Percentiles rank a stretch among this genome's conserved stretches.
These are phyloP conservation scores for Microcera coccophila DNA, from an alignment of 2,329 filamentous ascomycete species.

Conservation along the genomic window DNA sequence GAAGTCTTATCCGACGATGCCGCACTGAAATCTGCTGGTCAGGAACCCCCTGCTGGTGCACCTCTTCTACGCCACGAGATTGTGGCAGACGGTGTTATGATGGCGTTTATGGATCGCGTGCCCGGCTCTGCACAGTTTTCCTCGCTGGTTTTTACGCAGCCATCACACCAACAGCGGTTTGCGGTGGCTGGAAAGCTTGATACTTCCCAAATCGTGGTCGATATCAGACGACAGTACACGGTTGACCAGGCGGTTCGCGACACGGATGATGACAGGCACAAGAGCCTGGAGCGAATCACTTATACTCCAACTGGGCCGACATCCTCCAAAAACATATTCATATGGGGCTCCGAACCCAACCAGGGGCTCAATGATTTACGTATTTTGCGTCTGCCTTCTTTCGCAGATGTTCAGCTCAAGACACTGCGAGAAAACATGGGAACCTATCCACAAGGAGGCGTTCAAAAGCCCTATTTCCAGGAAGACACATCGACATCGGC, in stretches of 20 bases:
- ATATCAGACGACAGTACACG: constrained; percentile 25
- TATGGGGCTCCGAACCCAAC: background rate
- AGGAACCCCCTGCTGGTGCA: constrained; percentile 1
- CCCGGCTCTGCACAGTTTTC: constrained; percentile 25
- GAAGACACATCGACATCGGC: constrained; percentile 8
- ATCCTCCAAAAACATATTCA: background rate
- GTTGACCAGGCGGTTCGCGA: constrained; percentile 2
- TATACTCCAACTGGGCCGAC: background rate
- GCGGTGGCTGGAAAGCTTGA: constrained; percentile 18
- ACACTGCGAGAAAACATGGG: background rate
- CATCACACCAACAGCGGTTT: constrained; percentile 38
- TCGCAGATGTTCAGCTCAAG: background rate
- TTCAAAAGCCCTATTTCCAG: constrained; percentile 1
- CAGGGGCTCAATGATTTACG: background rate
- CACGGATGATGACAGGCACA: background rate
- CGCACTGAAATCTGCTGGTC: background rate
- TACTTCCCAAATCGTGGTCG: constrained; percentile 1
- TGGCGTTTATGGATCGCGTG: constrained; percentile 31
- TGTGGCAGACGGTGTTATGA: constrained; percentile 30
- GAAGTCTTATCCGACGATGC: constrained; percentile 1
- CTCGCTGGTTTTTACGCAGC: constrained; percentile 31
- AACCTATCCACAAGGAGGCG: background rate
- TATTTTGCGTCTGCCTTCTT: background rate
- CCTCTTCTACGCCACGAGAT: constrained; percentile 31
- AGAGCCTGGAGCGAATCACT: background rate